These are phyloP conservation scores for Trametes maxima DNA, from an alignment of 768 basidiomycete genomes.

Conservation along the genomic window DNA sequence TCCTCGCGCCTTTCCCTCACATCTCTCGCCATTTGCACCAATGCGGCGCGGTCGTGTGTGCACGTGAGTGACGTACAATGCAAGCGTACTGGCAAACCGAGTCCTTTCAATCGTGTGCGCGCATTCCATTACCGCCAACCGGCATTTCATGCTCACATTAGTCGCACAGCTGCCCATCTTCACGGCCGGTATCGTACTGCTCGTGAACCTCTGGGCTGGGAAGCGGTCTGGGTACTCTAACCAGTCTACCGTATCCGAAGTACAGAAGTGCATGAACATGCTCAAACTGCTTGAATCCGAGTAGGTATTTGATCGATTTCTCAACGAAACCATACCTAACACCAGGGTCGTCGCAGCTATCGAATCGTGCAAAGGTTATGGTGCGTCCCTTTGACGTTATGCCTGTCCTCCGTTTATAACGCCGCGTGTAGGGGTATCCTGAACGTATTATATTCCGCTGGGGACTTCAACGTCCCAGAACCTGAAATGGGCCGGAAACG, in stretches of 20 bases:
- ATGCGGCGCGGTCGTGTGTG: constrained; percentile 74
- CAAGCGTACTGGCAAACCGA: constrained; percentile 3
- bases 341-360: neutral
- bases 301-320: constrained; percentile 4
- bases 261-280: constrained; percentile 42
- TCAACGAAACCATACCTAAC: neutral
- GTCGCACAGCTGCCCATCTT: constrained; percentile 35
- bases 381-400: neutral
- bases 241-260: constrained; percentile 43
- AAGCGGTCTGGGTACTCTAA: constrained; percentile 38
- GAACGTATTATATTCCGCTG: constrained; percentile 1
- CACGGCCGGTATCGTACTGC: constrained; percentile 47
- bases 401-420: neutral
- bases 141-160: neutral
- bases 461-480: neutral
- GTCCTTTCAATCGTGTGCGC: constrained; percentile 11
- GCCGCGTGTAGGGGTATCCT: neutral
- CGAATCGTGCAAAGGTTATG: constrained; percentile 1
- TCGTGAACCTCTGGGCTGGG: constrained; percentile 53
- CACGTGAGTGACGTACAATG: constrained; percentile 67
- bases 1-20: constrained; percentile 50
- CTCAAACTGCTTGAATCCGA: constrained; percentile 16
- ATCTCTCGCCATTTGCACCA: constrained; percentile 84
- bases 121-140: neutral
- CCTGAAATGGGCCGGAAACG: neutral